A percentile compares a stretch with the other conserved stretches of the same genome.
These are phyloP conservation scores for Didymellaceae sp. DNA, from an alignment of 2,329 filamentous ascomycete species.

Conservation along the genomic window DNA sequence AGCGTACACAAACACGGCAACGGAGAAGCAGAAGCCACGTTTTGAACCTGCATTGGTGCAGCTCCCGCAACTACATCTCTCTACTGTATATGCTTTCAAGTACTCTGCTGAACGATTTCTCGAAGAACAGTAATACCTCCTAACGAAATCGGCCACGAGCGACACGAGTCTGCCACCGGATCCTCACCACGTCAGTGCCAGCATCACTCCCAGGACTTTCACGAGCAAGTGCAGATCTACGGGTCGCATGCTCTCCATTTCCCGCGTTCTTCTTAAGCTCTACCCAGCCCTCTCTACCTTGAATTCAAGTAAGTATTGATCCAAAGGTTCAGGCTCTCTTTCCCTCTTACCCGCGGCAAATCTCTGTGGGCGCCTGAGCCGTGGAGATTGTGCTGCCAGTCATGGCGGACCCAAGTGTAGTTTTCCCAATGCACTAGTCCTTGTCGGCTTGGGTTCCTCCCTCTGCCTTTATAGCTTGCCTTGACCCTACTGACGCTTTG, in stretches of 20 bases:
- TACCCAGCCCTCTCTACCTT: background rate
- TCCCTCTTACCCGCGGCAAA: too few species aligned
- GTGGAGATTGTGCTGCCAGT: too few species aligned
- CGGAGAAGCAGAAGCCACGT: background rate
- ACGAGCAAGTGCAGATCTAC: slow-evolving; percentile 4
- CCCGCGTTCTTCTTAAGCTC: slow-evolving; percentile 1
- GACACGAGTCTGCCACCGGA: slow-evolving; percentile 24
- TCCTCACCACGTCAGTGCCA: slow-evolving; percentile 20
- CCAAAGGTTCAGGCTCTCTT: too few species aligned
- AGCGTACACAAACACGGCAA: slow-evolving; percentile 4
- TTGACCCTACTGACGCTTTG: too few species aligned
- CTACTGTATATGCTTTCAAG: background rate
- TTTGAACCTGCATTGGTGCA: background rate
- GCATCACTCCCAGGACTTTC: slow-evolving; percentile 6
- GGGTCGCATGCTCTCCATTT: background rate
- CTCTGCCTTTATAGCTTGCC: too few species aligned
- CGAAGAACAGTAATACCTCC: slow-evolving; percentile 39
- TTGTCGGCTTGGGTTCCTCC: too few species aligned
- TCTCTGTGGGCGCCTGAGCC: too few species aligned
- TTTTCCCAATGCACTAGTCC: too few species aligned
- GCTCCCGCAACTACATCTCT: background rate
- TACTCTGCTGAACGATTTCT: slow-evolving; percentile 29
- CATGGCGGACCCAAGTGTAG: too few species aligned
- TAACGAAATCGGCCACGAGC: slow-evolving; percentile 23
- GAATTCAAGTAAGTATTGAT: slow-evolving; percentile 4